Evolutionary conservation across 2,329 filamentous ascomycete genomes (phyloP).

Genomic region (Aspergillus sp.): DNA sequence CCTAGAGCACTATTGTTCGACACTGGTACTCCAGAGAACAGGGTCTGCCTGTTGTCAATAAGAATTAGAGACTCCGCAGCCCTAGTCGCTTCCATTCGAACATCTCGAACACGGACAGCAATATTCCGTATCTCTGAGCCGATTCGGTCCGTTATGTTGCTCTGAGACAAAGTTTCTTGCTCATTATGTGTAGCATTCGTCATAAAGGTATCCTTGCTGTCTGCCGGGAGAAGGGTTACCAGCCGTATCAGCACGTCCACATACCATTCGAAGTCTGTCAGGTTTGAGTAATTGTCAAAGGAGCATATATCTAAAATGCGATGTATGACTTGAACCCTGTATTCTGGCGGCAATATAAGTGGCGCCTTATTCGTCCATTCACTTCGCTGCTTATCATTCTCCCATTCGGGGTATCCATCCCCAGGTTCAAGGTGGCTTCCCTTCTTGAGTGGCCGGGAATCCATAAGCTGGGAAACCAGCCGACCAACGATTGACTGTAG

Average conservation of each 20-base stretch:
- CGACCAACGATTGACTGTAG: slow-evolving; percentile 81
- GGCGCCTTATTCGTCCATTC: slow-evolving; percentile 1
- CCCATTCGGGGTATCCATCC: slow-evolving; percentile 8
- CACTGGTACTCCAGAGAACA: slow-evolving; percentile 55
- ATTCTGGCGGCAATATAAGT: slow-evolving; percentile 71
- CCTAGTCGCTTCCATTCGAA: slow-evolving; percentile 76
- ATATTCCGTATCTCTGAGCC: slow-evolving; percentile 87
- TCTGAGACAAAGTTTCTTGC: slow-evolving; percentile 13
- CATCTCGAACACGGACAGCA: slow-evolving; percentile 83
- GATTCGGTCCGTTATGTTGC: slow-evolving; percentile 53
- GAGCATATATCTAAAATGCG: slow-evolving; percentile 88
- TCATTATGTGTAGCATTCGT: slow-evolving; percentile 16
- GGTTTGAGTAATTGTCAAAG: slow-evolving; percentile 79
- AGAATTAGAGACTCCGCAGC: slow-evolving; percentile 76
- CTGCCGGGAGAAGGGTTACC: slow-evolving; percentile 62
- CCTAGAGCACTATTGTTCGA: slow-evolving; percentile 67
- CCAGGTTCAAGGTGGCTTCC: slow-evolving; percentile 39
- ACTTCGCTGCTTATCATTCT: slow-evolving; percentile 2
- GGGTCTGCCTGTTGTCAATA: slow-evolving; percentile 59
- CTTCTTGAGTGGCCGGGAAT: slow-evolving; percentile 53
- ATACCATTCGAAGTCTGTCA: slow-evolving; percentile 96
- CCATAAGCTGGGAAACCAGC: slow-evolving; percentile 78
- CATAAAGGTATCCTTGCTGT: slow-evolving; percentile 26
- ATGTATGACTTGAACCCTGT: slow-evolving; percentile 77
- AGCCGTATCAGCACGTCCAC: slow-evolving; percentile 86